Base-by-base conservation (phyloP, 2,329 filamentous ascomycete genomes). In the Exophiala alcalophila region DNA sequence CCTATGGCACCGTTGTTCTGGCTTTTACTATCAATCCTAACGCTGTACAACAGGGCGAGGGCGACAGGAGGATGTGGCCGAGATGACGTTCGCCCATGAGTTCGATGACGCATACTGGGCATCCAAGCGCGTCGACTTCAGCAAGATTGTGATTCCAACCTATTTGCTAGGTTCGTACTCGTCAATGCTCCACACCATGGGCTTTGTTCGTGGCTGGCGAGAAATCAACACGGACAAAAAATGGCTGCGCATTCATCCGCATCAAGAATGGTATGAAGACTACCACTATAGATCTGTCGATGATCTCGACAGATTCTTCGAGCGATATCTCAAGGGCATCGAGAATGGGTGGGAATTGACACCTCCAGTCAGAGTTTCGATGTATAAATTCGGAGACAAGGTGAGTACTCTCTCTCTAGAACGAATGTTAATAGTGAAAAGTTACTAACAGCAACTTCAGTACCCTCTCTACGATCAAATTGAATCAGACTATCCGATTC, bases 321-420 rank as follows among this genome's bases (percentile, higher is more conserved):
- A 73, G 34, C 54, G 52, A 3, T 76, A 68, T 40, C 57, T 73
- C 9, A 70, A 67, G 21, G 65, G 59, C 0, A 55, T 59, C 0
- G 43, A 69, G 0, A 76, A 75, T 39, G 66, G 56, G 8, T 74
- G 68, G 69, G 67, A 72, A 27, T 6, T n/a, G 16, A 75, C 70
- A 0, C 68, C 71, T 0, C 59, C 59, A 20, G 66, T 74, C 2
- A 62, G 71, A 7, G 26, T 39, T 3, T 39, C 36, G 5, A 3
- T 39, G 8, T 30, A 30, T 18, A 25, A 27, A 7, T 39, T 30
- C 14, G 26, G 36, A 23, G 25, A 5, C 8, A 16, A 21, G 9
- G 21, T 29, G 12, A n/a, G n/a, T n/a, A n/a, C 19, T n/a, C 32
- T 24, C 20, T 15, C 18, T n/a, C n/a, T n/a, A n/a, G n/a, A n/a